These are phyloP conservation scores for Carex parvula DNA, from an alignment of 176 grass and related monocot species.

Conservation along the genomic window DNA sequence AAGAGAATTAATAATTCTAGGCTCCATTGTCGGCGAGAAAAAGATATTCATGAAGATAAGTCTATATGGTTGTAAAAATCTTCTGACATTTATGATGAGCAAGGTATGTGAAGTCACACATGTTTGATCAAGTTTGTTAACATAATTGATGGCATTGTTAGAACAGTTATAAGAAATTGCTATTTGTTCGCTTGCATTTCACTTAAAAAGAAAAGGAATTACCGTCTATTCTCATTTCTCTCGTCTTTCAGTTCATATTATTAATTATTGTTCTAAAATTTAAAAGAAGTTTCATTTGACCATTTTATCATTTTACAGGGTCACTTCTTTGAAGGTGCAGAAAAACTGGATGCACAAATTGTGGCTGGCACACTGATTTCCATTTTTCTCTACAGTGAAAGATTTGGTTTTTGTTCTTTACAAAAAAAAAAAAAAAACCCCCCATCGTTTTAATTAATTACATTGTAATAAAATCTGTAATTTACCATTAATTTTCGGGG, in stretches of 20 bases:
- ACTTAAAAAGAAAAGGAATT: neutral
- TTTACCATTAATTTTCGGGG: neutral
- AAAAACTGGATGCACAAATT: neutral
- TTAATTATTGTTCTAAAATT: neutral
- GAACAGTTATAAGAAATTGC: neutral
- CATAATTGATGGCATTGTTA: too few relatives aligned
- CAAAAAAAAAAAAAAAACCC: too few relatives aligned
- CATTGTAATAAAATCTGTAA: neutral
- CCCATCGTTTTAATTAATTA: neutral
- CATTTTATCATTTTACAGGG: neutral
- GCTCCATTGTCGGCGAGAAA: neutral
- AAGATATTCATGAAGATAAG: neutral
- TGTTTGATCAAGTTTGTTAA: conserved; percentile 7
- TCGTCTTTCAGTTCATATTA: neutral
- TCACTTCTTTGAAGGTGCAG: neutral
- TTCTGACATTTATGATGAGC: neutral
- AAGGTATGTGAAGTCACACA: conserved; percentile 2
- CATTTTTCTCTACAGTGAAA: neutral
- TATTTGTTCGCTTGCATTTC: neutral
- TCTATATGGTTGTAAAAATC: neutral
- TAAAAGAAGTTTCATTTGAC: neutral
- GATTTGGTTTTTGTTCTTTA: neutral
- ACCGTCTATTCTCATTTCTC: neutral
- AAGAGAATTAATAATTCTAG: conserved; percentile 29
- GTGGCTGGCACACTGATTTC: neutral